A percentile compares a stretch with the other conserved stretches of the same genome.
phyloP scores from a whole-genome alignment of 768 basidiomycete species.

The Tylopilus sp. region DNA sequence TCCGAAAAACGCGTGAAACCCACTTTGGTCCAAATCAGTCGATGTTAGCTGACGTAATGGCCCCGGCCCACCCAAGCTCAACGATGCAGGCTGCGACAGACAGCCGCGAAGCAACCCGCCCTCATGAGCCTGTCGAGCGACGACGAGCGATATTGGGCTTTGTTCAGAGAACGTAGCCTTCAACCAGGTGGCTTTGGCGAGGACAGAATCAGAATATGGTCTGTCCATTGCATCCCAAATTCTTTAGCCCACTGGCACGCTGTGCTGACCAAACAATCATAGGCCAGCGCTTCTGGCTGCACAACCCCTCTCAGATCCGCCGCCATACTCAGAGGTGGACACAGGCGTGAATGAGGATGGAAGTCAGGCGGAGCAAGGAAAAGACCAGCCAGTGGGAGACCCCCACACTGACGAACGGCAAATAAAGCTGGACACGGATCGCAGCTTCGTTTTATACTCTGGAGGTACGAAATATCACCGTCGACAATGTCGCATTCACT shows the following conservation, averaged over 20 bases:
- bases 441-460: constrained; percentile 92
- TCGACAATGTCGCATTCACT: constrained; percentile 9
- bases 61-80: constrained; percentile 1
- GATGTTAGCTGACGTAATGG: constrained; percentile 20
- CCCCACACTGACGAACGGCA: constrained; percentile 80
- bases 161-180: constrained; percentile 46
- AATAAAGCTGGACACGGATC: constrained; percentile 84
- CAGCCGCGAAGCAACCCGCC: constrained; percentile 11
- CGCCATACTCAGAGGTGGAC: constrained; percentile 25
- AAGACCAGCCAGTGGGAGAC: not conserved
- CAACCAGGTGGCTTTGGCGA: constrained; percentile 61
- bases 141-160: constrained; percentile 42
- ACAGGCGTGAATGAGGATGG: not conserved
- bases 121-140: constrained; percentile 21
- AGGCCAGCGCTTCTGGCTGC: constrained; percentile 31
- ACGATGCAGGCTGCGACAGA: not conserved
- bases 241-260: not conserved
- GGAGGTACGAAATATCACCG: constrained; percentile 51
- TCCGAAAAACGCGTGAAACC: too few relatives aligned
- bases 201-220: constrained; percentile 58
- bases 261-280: constrained; percentile 18
- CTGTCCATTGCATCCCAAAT: constrained; percentile 17
- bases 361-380: not conserved
- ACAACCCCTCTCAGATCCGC: constrained; percentile 40
- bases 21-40: constrained; percentile 6